Base-by-base conservation (phyloP, 805 yeast genomes). In the Torulaspora indica region DNA sequence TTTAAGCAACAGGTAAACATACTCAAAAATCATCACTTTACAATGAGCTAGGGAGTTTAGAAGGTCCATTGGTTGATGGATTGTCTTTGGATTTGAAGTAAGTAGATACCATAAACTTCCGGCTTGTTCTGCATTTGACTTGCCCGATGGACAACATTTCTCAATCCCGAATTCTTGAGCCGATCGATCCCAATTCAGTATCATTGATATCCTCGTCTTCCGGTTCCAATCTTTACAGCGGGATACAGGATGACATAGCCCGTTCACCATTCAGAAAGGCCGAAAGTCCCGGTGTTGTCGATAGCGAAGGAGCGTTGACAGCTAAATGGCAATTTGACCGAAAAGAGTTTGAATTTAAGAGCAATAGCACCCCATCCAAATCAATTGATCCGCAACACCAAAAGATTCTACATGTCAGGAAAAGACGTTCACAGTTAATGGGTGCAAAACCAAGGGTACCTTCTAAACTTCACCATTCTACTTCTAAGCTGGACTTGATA, bases 351-450 rank as follows among this genome's bases (percentile, higher is more conserved):
- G 49, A 45, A 13, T 61, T 61, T 37, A 52, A 60, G 13, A 56
- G 64, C 36, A 61, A 60, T 40, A 58, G 63, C 35, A 61, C 66
- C n/a, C 66, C 66, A 1, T 49, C 61, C 17, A 60, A 58, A 45
- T 40, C 35, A 37, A 46, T 40, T 35, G 45, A 45, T 32, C 38
- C 42, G 36, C 35, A 23, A 4, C 44, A 37, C 15, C 48, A 45
- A 23, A 42, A 42, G 36, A 43, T 50, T 6, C 12, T 48, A 7
- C 54, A 51, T 38, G 50, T 43, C 8, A 45, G 57, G 34, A 57
- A 57, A 32, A 40, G 60, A 28, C 53, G 50, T n/a, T 47, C 58
- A 2, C 56, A 50, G 23, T 39, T 60, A 13, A 55, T 55, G 45
- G 64, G 64, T 8, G 64, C 64, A 2, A 58, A 56, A 42, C 61